These are phyloP conservation scores for Pseudopithomyces maydicus DNA, from an alignment of 2,329 filamentous ascomycete species.

Conservation along the genomic window DNA sequence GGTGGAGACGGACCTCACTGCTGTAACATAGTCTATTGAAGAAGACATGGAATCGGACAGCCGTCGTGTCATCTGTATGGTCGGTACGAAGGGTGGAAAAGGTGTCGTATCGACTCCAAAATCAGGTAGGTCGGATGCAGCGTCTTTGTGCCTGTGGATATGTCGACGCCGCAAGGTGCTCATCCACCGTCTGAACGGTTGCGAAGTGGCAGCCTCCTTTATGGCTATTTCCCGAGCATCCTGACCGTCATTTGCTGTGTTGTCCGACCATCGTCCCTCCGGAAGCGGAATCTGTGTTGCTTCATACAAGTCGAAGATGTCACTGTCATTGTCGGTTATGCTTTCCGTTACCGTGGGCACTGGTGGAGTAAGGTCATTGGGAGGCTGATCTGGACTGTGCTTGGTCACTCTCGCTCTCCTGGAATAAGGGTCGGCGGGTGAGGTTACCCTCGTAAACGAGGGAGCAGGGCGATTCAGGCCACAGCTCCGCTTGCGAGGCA, in stretches of 20 bases:
- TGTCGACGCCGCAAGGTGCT: constrained; percentile 68
- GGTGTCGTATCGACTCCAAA: constrained; percentile 37
- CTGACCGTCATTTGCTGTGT: constrained; percentile 15
- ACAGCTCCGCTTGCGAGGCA: constrained; percentile 29
- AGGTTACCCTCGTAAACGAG: constrained; percentile 15
- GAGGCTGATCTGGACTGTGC: constrained; percentile 7
- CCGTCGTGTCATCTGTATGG: constrained; percentile 37
- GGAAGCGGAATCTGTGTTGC: constrained; percentile 38
- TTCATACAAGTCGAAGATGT: constrained; percentile 35
- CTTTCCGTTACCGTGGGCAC: constrained; percentile 20
- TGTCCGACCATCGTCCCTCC: constrained; percentile 25
- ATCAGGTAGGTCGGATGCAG: constrained; percentile 39
- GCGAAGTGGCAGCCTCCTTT: constrained; percentile 12
- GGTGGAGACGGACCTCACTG: constrained; percentile 78
- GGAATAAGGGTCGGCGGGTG: constrained; percentile 17
- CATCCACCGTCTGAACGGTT: constrained; percentile 75
- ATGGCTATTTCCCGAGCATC: constrained; percentile 7
- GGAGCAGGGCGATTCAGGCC: constrained; percentile 22
- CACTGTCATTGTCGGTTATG: constrained; percentile 21
- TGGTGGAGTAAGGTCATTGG: constrained; percentile 14
- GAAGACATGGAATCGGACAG: constrained; percentile 67
- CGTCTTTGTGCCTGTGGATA: constrained; percentile 41
- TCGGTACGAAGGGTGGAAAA: constrained; percentile 10
- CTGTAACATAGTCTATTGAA: constrained; percentile 80
- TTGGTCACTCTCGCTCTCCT: constrained; percentile 11